Evolutionary conservation across 768 basidiomycete species (phyloP).

Genomic region (Amanita polypyramis): DNA sequence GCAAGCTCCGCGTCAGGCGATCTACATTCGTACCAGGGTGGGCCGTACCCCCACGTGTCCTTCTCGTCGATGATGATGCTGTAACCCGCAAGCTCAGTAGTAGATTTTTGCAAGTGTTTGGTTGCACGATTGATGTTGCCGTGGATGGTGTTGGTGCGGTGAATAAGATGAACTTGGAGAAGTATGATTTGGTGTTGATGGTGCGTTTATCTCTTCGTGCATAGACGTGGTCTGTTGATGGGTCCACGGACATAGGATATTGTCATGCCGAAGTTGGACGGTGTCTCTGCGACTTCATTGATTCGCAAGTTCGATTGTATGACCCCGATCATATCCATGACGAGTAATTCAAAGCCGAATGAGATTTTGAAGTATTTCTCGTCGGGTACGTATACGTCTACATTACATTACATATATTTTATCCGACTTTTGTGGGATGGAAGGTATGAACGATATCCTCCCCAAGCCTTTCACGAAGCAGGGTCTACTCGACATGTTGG

Average conservation of each 20-base stretch:
- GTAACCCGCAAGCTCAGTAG: conserved; percentile 81
- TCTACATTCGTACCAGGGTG: conserved; percentile 83
- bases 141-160: conserved; percentile 90
- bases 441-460: conserved; percentile 93
- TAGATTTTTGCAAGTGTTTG: conserved; percentile 93
- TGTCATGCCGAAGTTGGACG: conserved; percentile 86
- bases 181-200: conserved; percentile 96
- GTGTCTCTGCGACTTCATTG: conserved; percentile 82
- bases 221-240: conserved; percentile 2
- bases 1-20: conserved; percentile 57
- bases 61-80: conserved; percentile 93
- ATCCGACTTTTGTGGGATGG: background rate
- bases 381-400: conserved; percentile 32
- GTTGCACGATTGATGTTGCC: conserved; percentile 89
- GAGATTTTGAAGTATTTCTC: conserved; percentile 89
- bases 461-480: conserved; percentile 98
- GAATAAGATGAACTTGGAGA: conserved; percentile 91
- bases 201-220: conserved; percentile 31
- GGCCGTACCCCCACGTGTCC: conserved; percentile 83
- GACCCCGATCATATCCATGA: conserved; percentile 99
- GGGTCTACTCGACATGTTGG: conserved; percentile 84
- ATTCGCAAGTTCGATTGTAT: conserved; percentile 92
- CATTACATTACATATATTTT: background rate
- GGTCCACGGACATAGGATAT: conserved; percentile 69
- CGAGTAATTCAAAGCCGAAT: conserved; percentile 85